A percentile compares a stretch with the other conserved stretches of the same genome.
Evolutionary conservation across 805 yeast species (phyloP).

Genomic region (Cyberlindnera mississippiensis): DNA sequence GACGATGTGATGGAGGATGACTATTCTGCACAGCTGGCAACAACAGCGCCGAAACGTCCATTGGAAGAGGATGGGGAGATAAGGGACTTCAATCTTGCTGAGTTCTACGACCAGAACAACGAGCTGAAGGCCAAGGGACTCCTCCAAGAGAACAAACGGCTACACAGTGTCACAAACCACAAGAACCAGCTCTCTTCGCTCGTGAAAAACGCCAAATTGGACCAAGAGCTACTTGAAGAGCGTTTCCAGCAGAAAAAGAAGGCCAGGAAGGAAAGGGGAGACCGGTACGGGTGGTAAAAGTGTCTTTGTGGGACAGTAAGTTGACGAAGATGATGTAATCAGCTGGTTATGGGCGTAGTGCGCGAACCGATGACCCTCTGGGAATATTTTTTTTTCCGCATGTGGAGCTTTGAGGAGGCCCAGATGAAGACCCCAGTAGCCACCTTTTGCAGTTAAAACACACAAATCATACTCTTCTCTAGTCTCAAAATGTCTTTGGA

Average conservation of each 20-base stretch:
- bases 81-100: constrained; percentile 21
- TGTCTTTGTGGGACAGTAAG: no score
- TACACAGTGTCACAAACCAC: constrained; percentile 21
- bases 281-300: constrained; percentile 24
- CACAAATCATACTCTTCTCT: neutral
- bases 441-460: neutral
- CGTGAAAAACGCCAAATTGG: constrained; percentile 26
- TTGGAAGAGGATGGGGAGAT: constrained; percentile 8
- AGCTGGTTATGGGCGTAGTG: neutral
- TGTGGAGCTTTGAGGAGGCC: no score
- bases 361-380: neutral
- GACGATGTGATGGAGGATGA: constrained; percentile 1
- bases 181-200: constrained; percentile 27
- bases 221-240: constrained; percentile 24
- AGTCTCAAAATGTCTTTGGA: constrained; percentile 5
- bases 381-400: neutral
- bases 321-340: no score
- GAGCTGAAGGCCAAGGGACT: constrained; percentile 22
- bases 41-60: constrained; percentile 1
- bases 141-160: constrained; percentile 21
- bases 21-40: neutral
- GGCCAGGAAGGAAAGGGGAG: constrained; percentile 21
- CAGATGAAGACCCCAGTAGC: no score
- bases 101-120: constrained; percentile 22
- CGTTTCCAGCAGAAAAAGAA: constrained; percentile 23